phyloP scores from a whole-genome alignment of 257 asterid species.

The Penstemon barbatus region DNA sequence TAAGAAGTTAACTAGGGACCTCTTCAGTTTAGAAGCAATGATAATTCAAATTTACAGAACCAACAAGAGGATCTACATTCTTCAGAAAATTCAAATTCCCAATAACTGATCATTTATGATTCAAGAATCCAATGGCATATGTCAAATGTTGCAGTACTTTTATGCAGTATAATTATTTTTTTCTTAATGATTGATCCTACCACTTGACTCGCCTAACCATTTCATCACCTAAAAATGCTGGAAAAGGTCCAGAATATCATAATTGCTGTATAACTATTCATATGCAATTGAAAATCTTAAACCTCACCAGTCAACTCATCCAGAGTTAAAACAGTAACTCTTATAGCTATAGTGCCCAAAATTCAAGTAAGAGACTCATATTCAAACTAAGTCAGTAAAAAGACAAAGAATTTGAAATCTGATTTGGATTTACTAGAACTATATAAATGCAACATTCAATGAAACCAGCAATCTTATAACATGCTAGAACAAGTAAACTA shows the following conservation, averaged over 20 bases:
- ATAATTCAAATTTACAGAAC: neutral
- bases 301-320: neutral
- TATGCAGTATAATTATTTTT: neutral
- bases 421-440: neutral
- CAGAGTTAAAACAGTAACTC: neutral
- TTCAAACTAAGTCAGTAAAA: neutral
- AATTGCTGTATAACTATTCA: neutral
- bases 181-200: neutral
- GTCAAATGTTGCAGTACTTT: neutral
- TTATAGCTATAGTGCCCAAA: neutral
- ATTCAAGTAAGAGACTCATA: conserved; percentile 2
- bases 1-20: neutral
- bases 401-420: neutral
- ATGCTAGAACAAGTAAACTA: conserved; percentile 15
- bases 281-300: neutral
- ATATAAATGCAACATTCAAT: neutral
- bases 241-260: neutral
- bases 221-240: neutral
- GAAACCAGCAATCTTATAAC: neutral
- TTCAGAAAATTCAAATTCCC: conserved; percentile 13
- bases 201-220: conserved; percentile 1
- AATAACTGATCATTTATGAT: neutral
- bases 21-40: neutral
- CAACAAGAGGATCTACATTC: neutral
- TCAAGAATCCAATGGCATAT: neutral